These are phyloP conservation scores for Rusavskia elegans DNA, from an alignment of 495 filamentous ascomycete species.

Conservation along the genomic window DNA sequence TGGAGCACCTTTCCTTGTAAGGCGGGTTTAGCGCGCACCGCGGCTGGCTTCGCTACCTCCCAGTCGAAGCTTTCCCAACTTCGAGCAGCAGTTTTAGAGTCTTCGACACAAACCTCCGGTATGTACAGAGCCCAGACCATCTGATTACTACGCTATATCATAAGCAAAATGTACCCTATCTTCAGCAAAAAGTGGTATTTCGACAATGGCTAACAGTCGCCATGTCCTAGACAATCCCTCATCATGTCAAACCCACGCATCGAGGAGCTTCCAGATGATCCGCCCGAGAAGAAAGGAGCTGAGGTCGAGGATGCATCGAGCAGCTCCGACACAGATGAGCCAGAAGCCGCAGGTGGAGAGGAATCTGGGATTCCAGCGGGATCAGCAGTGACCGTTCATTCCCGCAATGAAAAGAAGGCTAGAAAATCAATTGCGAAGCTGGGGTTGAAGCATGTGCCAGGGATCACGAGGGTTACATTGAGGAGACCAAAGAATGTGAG, in stretches of 20 bases:
- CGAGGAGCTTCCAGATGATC: conserved; percentile 92
- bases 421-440: conserved; percentile 97
- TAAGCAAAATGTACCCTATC: too few species aligned
- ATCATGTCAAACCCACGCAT: conserved; percentile 93
- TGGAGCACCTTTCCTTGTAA: neutral
- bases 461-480: conserved; percentile 95
- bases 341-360: conserved; percentile 45
- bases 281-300: conserved; percentile 51
- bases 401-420: conserved; percentile 99
- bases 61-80: neutral
- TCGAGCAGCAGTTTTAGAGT: neutral
- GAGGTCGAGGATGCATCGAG: conserved; percentile 64
- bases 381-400: conserved; percentile 79
- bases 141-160: too few species aligned
- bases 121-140: too few species aligned
- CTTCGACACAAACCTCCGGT: too few species aligned
- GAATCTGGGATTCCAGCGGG: conserved; percentile 66
- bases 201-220: conserved; percentile 5
- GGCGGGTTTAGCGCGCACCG: neutral
- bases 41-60: neutral
- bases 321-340: conserved; percentile 56
- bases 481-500: conserved; percentile 96
- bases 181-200: too few species aligned
- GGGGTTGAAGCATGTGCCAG: conserved; percentile 85
- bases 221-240: conserved; percentile 8